A percentile compares a stretch with the other conserved stretches of the same genome.
Conservation (phyloP, 2,329 filamentous ascomycete genomes). For the Phoma sp. region DNA sequence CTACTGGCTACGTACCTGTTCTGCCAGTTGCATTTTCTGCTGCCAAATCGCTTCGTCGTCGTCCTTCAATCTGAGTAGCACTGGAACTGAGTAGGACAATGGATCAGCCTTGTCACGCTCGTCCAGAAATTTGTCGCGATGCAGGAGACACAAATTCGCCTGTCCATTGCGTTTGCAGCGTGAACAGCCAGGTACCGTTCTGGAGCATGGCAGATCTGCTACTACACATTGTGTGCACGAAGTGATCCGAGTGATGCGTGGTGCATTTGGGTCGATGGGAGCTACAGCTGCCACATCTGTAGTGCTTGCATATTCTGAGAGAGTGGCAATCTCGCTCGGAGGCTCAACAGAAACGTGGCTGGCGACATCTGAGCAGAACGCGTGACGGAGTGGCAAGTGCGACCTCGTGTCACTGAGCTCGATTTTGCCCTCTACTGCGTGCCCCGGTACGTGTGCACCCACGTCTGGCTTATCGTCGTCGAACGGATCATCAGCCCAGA, state of each 20-base stretch:
- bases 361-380: background rate
- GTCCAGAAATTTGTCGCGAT: constrained; percentile 23
- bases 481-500: background rate
- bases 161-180: constrained; percentile 33
- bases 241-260: constrained; percentile 28
- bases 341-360: background rate
- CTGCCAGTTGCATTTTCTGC: constrained; percentile 17
- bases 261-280: constrained; percentile 2
- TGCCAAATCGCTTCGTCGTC: constrained; percentile 21
- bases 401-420: too few relatives aligned
- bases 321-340: background rate
- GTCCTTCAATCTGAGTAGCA: constrained; percentile 26
- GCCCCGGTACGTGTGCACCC: background rate
- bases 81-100: constrained; percentile 9
- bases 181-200: constrained; percentile 33
- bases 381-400: too few relatives aligned
- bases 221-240: constrained; percentile 42
- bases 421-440: too few relatives aligned
- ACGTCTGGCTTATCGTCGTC: background rate
- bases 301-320: background rate
- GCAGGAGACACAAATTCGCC: constrained; percentile 28
- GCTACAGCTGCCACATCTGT: background rate
- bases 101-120: constrained; percentile 15
- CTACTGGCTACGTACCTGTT: background rate
- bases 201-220: constrained; percentile 34